These are phyloP conservation scores for Aspergillus transmontanensis DNA, from an alignment of 2,329 filamentous ascomycete genomes.

Conservation along the genomic window DNA sequence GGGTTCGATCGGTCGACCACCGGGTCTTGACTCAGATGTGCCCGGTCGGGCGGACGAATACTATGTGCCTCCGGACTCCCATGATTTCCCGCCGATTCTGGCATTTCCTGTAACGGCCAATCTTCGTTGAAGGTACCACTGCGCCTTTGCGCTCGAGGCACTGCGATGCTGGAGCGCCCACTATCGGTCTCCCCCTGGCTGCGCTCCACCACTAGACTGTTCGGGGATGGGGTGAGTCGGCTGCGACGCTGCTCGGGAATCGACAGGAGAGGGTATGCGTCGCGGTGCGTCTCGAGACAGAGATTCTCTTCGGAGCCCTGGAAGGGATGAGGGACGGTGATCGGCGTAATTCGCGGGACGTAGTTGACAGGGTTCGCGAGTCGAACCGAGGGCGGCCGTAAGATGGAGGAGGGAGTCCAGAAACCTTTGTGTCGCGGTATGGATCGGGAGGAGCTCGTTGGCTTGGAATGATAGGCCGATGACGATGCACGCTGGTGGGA, in stretches of 20 bases:
- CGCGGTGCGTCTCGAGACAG: slow-evolving; percentile 40
- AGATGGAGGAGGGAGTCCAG: slow-evolving; percentile 25
- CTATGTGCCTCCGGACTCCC: slow-evolving; percentile 30
- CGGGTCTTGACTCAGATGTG: slow-evolving; percentile 30
- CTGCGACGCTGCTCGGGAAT: slow-evolving; percentile 60
- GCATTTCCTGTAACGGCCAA: slow-evolving; percentile 27
- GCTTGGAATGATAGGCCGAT: slow-evolving; percentile 15
- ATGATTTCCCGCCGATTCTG: slow-evolving; percentile 28
- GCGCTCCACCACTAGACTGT: slow-evolving; percentile 52
- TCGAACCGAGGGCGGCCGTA: slow-evolving; percentile 49
- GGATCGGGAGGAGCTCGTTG: slow-evolving; percentile 16
- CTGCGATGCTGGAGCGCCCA: slow-evolving; percentile 55
- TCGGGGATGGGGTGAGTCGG: slow-evolving; percentile 51
- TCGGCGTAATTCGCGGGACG: slow-evolving; percentile 57
- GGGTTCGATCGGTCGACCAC: slow-evolving; percentile 14
- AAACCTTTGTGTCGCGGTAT: slow-evolving; percentile 15
- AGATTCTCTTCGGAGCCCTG: slow-evolving; percentile 37
- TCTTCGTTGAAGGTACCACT: slow-evolving; percentile 32
- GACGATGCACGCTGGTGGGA: slow-evolving; percentile 15
- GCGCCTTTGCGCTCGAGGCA: slow-evolving; percentile 49
- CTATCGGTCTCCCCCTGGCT: slow-evolving; percentile 50
- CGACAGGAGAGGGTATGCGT: slow-evolving; percentile 59
- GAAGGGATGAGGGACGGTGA: slow-evolving; percentile 43
- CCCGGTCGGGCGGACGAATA: slow-evolving; percentile 33
- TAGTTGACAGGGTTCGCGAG: slow-evolving; percentile 66